These are phyloP conservation scores for Talaromyces nanjingensis DNA, from an alignment of 495 filamentous ascomycete species.

Conservation along the genomic window DNA sequence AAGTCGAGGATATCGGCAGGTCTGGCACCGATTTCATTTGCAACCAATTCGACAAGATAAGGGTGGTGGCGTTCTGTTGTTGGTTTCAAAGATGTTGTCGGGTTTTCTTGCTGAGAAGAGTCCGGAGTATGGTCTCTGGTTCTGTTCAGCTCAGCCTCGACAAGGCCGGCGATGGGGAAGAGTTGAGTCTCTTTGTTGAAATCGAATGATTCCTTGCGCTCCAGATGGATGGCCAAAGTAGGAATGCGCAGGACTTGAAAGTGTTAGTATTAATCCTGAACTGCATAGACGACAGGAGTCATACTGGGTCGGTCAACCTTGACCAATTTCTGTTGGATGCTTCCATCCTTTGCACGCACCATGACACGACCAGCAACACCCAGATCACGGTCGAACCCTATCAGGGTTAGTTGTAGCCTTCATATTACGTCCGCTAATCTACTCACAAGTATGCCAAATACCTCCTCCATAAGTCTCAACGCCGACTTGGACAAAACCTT, in stretches of 20 bases:
- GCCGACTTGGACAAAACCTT: slow-evolving; percentile 91
- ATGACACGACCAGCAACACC: slow-evolving; percentile 85
- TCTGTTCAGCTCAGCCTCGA: slow-evolving; percentile 80
- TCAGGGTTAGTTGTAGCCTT: neutral
- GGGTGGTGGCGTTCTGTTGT: slow-evolving; percentile 85
- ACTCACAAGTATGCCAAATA: slow-evolving; percentile 55
- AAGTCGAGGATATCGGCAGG: slow-evolving; percentile 79
- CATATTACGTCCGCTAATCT: neutral
- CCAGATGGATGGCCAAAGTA: slow-evolving; percentile 87
- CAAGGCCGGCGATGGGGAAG: slow-evolving; percentile 85
- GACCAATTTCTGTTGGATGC: slow-evolving; percentile 76
- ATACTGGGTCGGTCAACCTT: slow-evolving; percentile 79
- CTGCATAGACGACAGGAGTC: slow-evolving; percentile 6
- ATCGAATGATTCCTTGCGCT: slow-evolving; percentile 72
- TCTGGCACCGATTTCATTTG: slow-evolving; percentile 64
- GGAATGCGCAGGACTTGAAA: slow-evolving; percentile 74
- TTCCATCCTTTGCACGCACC: slow-evolving; percentile 65
- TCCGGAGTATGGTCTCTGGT: slow-evolving; percentile 34
- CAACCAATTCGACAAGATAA: slow-evolving; percentile 75
- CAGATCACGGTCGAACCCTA: slow-evolving; percentile 92
- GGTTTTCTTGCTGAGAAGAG: slow-evolving; percentile 38
- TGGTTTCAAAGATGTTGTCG: slow-evolving; percentile 65
- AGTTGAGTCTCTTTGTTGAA: slow-evolving; percentile 97
- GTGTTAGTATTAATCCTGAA: neutral
- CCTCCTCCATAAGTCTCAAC: slow-evolving; percentile 96